Evolutionary conservation across 805 yeast genomes (phyloP).

Genomic region (Scheffersomyces coipomensis): DNA sequence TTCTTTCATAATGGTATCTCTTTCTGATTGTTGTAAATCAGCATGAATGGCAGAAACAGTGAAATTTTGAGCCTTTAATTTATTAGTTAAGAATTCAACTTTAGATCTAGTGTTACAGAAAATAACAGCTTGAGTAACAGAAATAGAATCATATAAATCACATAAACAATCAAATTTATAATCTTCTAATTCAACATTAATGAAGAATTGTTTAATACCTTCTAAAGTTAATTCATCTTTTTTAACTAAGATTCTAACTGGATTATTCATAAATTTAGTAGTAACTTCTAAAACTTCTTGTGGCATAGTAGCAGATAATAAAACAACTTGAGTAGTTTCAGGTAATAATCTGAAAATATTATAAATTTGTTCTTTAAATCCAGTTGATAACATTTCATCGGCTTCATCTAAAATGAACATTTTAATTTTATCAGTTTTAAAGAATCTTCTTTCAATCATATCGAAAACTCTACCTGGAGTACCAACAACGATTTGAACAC

Average conservation of each 20-base stretch:
- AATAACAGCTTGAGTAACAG: conserved; percentile 96
- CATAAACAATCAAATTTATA: conserved; percentile 94
- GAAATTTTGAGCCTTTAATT: conserved; percentile 75
- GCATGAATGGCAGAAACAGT: conserved; percentile 96
- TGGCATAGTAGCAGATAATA: conserved; percentile 93
- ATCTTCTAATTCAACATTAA: conserved; percentile 88
- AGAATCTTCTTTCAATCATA: conserved; percentile 87
- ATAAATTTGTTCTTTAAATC: conserved; percentile 94
- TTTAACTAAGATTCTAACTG: conserved; percentile 90
- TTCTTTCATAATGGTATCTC: conserved; percentile 94
- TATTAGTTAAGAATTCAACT: conserved; percentile 84
- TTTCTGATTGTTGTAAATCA: conserved; percentile 88
- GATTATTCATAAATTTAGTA: conserved; percentile 90
- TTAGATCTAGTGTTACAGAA: conserved; percentile 95
- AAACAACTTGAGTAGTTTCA: conserved; percentile 87
- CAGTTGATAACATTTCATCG: conserved; percentile 91
- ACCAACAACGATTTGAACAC: conserved; percentile 93
- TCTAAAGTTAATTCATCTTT: conserved; percentile 94
- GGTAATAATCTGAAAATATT: conserved; percentile 90
- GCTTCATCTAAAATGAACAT: conserved; percentile 98
- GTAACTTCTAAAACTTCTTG: conserved; percentile 90
- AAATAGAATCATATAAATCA: conserved; percentile 91
- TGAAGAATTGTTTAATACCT: conserved; percentile 90
- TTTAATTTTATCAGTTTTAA: conserved; percentile 80
- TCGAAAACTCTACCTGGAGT: conserved; percentile 98